Percentiles rank a stretch among this genome's conserved stretches.
phyloP scores from a whole-genome alignment of 805 yeast species.

The Lipomyces orientalis region DNA sequence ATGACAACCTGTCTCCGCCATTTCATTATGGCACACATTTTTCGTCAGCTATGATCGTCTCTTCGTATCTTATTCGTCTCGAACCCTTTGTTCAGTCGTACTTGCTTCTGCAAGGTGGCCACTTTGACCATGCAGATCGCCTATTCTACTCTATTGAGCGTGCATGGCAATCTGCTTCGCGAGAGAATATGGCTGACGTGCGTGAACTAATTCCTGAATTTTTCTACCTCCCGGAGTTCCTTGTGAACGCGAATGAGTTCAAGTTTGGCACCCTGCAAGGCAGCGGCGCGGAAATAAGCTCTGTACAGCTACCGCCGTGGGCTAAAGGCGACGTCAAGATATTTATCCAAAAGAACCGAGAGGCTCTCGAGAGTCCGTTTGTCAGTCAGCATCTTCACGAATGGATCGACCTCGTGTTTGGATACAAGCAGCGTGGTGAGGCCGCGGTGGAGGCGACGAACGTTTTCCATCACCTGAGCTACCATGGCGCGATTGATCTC shows the following conservation, averaged over 20 bases:
- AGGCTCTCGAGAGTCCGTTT: slow-evolving; percentile 81
- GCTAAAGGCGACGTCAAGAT: slow-evolving; percentile 76
- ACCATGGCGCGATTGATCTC: slow-evolving; percentile 80
- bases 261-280: slow-evolving; percentile 74
- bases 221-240: slow-evolving; percentile 79
- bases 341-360: slow-evolving; percentile 75
- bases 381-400: slow-evolving; percentile 76
- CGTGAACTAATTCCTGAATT: slow-evolving; percentile 88
- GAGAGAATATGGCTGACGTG: slow-evolving; percentile 84
- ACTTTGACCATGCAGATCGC: slow-evolving; percentile 87
- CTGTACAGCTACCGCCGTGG: slow-evolving; percentile 83
- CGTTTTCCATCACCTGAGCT: slow-evolving; percentile 83
- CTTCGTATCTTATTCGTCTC: slow-evolving; percentile 76
- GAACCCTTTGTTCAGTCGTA: slow-evolving; percentile 84
- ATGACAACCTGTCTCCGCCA: slow-evolving; percentile 68
- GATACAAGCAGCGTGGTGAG: slow-evolving; percentile 75
- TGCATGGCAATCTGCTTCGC: slow-evolving; percentile 81
- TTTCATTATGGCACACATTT: slow-evolving; percentile 94
- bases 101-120: slow-evolving; percentile 80
- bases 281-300: slow-evolving; percentile 56
- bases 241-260: slow-evolving; percentile 66
- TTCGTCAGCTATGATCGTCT: slow-evolving; percentile 91
- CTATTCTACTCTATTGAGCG: slow-evolving; percentile 74
- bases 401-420: slow-evolving; percentile 89
- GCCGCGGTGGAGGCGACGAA: slow-evolving; percentile 70